Conservation (phyloP, 2,329 filamentous ascomycete genomes). For the Westerdykella aurantiaca region DNA sequence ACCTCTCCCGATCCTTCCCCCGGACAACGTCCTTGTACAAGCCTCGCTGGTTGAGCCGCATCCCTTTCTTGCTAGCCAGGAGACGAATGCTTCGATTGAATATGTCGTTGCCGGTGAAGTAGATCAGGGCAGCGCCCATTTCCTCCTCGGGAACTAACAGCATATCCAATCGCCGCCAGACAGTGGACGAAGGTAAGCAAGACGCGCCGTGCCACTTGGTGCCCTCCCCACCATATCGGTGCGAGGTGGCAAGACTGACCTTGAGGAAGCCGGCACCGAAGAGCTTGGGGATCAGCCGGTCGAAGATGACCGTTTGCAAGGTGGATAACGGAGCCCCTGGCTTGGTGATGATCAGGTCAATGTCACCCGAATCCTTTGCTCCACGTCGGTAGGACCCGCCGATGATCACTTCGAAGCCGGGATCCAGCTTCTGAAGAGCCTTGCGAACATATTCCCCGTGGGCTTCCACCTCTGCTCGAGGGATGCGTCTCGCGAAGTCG, state of each 20-base stretch:
- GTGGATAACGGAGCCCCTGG: slow-evolving; percentile 49
- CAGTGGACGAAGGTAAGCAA: slow-evolving; percentile 52
- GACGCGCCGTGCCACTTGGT: slow-evolving; percentile 89
- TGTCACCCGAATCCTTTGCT: slow-evolving; percentile 66
- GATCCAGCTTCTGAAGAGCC: slow-evolving; percentile 56
- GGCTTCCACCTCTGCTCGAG: slow-evolving; percentile 65
- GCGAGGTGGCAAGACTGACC: slow-evolving; percentile 57
- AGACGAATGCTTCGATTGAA: slow-evolving; percentile 85
- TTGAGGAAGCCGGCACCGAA: slow-evolving; percentile 61
- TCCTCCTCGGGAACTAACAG: slow-evolving; percentile 74
- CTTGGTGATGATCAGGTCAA: slow-evolving; percentile 79
- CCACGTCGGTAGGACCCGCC: slow-evolving; percentile 84
- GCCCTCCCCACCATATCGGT: slow-evolving; percentile 48
- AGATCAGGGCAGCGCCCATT: slow-evolving; percentile 80
- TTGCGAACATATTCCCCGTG: slow-evolving; percentile 61
- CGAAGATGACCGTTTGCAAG: slow-evolving; percentile 57
- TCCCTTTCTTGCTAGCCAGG: slow-evolving; percentile 71
- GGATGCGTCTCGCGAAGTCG: slow-evolving; percentile 74
- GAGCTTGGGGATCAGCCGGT: slow-evolving; percentile 58
- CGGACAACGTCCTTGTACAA: slow-evolving; percentile 67
- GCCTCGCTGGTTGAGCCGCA: slow-evolving; percentile 79
- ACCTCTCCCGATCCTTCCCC: slow-evolving; percentile 51
- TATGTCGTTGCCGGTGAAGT: slow-evolving; percentile 92
- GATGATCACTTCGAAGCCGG: slow-evolving; percentile 62
- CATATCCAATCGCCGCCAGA: slow-evolving; percentile 80